Conservation (phyloP, 495 filamentous ascomycete genomes). For the Neurospora hispaniola region DNA sequence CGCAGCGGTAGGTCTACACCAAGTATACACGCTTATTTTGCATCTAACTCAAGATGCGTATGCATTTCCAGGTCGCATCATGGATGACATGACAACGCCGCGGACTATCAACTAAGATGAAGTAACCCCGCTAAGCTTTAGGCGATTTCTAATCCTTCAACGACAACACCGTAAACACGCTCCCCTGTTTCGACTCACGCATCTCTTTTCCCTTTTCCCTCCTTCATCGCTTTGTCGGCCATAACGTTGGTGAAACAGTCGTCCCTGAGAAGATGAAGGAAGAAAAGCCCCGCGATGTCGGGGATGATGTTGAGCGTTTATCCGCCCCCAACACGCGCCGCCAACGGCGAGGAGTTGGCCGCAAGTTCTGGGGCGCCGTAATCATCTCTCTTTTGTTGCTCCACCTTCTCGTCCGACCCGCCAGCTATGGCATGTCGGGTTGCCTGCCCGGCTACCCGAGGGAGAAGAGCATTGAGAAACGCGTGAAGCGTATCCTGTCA, state of each 20-base stretch:
- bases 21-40: background rate
- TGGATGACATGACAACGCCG: background rate
- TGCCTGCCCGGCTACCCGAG: background rate
- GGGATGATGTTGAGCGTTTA: background rate
- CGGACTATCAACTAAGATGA: background rate
- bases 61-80: background rate
- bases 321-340: background rate
- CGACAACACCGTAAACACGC: background rate
- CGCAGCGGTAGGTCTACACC: background rate
- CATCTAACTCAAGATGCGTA: background rate
- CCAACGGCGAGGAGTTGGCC: background rate
- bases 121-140: background rate
- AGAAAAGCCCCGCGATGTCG: background rate
- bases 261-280: background rate
- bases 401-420: background rate
- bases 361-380: background rate
- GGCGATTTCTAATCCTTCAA: background rate
- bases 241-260: background rate
- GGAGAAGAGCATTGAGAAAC: constrained; percentile 42
- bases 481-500: constrained; percentile 58
- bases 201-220: background rate
- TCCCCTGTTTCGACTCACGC: background rate
- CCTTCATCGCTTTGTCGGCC: background rate
- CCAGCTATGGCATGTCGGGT: constrained; percentile 1
- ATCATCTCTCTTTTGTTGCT: constrained; percentile 2